Percentiles rank a stretch among this genome's conserved stretches.
Conservation (phyloP, 1,139 yeast species). For the Blastobotrys illinoisensis region DNA sequence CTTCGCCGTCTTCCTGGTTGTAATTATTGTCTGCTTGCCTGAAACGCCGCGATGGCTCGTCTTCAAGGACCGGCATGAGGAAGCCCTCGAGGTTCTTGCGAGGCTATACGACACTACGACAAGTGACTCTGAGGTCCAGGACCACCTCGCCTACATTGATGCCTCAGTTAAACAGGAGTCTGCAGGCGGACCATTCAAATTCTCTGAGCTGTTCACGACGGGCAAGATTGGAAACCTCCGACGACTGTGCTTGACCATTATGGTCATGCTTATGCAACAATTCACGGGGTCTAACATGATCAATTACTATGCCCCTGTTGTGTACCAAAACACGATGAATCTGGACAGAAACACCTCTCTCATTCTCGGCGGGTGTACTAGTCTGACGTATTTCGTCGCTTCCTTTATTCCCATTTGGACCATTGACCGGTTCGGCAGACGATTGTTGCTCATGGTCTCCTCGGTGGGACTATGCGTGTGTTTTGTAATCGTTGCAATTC, state of each 20-base stretch:
- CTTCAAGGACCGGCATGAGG: constrained; percentile 38
- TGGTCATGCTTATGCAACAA: constrained; percentile 10
- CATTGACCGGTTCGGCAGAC: constrained; percentile 47
- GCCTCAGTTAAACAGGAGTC: constrained; percentile 9
- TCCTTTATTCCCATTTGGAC: constrained; percentile 36
- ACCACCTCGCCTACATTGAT: constrained; percentile 5
- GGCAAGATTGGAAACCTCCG: constrained; percentile 10
- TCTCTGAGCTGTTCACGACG: constrained; percentile 8
- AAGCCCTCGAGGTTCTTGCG: constrained; percentile 44
- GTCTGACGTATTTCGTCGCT: constrained; percentile 16
- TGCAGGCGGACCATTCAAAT: constrained; percentile 9
- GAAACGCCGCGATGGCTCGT: constrained; percentile 51
- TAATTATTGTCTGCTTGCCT: constrained; percentile 32
- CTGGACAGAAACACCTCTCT: constrained; percentile 5
- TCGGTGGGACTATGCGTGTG: constrained; percentile 17
- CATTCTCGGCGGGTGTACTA: constrained; percentile 10
- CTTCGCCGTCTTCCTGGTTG: constrained; percentile 20
- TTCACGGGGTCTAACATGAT: constrained; percentile 11
- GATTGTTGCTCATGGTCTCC: constrained; percentile 38
- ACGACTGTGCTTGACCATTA: constrained; percentile 8
- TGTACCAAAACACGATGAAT: constrained; percentile 7
- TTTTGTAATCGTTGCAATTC: constrained; percentile 4
- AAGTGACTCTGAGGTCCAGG: constrained; percentile 4
- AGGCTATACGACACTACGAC: constrained; percentile 11
- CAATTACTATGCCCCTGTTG: constrained; percentile 10